These are phyloP conservation scores for Inonotus obliquus DNA, from an alignment of 1,284 basidiomycete genomes.

Conservation along the genomic window DNA sequence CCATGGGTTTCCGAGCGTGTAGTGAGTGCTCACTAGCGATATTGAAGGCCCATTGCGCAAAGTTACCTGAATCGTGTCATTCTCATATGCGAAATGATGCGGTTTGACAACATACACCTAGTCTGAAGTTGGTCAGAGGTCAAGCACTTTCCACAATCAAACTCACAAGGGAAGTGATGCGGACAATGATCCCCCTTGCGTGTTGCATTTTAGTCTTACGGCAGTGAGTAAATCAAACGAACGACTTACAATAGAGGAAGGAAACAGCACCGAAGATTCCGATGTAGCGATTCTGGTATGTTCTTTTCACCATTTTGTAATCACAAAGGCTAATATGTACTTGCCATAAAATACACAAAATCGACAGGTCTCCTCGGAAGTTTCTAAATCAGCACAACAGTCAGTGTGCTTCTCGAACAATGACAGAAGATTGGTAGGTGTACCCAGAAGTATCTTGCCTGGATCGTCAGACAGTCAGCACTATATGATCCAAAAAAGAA, in stretches of 20 bases:
- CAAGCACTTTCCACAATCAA: too few species aligned
- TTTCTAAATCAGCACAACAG: background rate
- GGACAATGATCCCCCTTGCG: too few species aligned
- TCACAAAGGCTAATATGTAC: background rate
- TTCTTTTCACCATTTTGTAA: background rate
- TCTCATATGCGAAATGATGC: too few species aligned
- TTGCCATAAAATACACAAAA: background rate
- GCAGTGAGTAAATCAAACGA: background rate
- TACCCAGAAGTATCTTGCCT: background rate
- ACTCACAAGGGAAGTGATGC: too few species aligned
- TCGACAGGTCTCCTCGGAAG: background rate
- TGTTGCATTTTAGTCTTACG: too few species aligned
- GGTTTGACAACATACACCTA: too few species aligned
- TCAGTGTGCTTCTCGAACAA: background rate
- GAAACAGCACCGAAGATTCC: background rate
- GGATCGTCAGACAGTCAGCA: background rate
- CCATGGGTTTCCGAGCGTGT: too few species aligned
- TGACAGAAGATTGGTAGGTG: background rate
- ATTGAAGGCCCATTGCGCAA: too few species aligned
- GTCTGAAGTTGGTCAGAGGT: too few species aligned
- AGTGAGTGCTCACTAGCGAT: too few species aligned
- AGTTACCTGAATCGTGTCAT: too few species aligned
- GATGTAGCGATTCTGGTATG: conserved; percentile 4
- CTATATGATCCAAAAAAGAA: background rate
- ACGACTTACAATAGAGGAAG: background rate